Evolutionary conservation across 257 asterid species (phyloP).

Genomic region (Solanum arcanum): DNA sequence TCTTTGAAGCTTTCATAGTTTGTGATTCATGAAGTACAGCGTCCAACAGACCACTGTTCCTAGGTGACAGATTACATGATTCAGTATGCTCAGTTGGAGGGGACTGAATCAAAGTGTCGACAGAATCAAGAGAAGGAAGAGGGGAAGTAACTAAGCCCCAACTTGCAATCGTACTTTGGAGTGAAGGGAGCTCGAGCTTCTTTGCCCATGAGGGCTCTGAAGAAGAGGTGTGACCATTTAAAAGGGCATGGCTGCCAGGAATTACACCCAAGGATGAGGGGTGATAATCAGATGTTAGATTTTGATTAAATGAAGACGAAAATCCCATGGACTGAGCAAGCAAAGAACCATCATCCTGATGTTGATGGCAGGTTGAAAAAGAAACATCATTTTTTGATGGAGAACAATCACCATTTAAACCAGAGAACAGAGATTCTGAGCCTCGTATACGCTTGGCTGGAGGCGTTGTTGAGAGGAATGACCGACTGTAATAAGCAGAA

Average conservation of each 20-base stretch:
- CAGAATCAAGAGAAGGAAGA: slow-evolving; percentile 33
- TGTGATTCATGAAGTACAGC: slow-evolving; percentile 43
- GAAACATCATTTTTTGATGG: slow-evolving; percentile 1
- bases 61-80: slow-evolving; percentile 23
- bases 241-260: slow-evolving; percentile 30
- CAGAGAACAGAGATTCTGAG: slow-evolving; percentile 15
- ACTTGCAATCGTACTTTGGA: slow-evolving; percentile 42
- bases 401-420: slow-evolving; percentile 1
- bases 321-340: slow-evolving; percentile 15
- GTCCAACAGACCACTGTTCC: slow-evolving; percentile 46
- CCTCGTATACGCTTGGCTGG: slow-evolving; percentile 38
- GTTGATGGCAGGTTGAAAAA: slow-evolving; percentile 14
- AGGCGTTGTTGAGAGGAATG: slow-evolving; percentile 18
- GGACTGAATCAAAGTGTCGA: slow-evolving; percentile 28
- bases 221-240: slow-evolving; percentile 31
- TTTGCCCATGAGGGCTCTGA: slow-evolving; percentile 36
- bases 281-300: slow-evolving; percentile 10
- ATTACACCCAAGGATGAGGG: slow-evolving; percentile 13
- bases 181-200: slow-evolving; percentile 76
- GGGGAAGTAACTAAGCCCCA: slow-evolving; percentile 51
- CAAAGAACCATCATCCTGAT: slow-evolving; percentile 21
- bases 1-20: slow-evolving; percentile 18
- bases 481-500: slow-evolving; percentile 7
- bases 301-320: slow-evolving; percentile 18
- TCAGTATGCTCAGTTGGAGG: slow-evolving; percentile 23